Base-by-base conservation (phyloP, 352 stramenopile species). In the Aphanomyces invadans region DNA sequence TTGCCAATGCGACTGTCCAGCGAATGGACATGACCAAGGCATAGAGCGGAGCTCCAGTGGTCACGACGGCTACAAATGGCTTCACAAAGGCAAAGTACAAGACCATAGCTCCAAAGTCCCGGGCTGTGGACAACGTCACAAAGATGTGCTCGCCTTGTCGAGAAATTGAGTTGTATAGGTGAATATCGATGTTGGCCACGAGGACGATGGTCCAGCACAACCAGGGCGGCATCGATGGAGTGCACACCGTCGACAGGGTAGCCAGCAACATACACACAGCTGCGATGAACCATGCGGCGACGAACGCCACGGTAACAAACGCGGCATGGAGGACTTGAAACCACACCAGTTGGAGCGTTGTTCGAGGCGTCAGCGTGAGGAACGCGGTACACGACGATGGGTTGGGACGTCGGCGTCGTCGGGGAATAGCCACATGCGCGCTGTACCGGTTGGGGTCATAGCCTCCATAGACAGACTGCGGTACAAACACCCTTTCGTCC, bases 21-120 rank as follows among this genome's bases (percentile, higher is more conserved):
- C 49, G 19, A 32, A 57, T 19, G 4, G 49, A 57, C 29, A 57
- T 15, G 15, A 57, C 1, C 5, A 57, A 15, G 12, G 36, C 1
- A 1, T 0, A 17, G 19, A 57, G 11, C 10, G 49, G 12, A 26
- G 36, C n/a, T 4, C 12, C 49, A 7, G 19, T 57, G 19, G 49
- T 38, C 19, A n/a, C 49, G 19, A 57, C 25, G 9, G 23, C 49
- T 7, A 57, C 17, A 4, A 57, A 10, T 4, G 49, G 49, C 49
- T 57, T 57, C 21, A 57, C 29, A 28, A n/a, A 57, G 25, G 49
- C 49, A 57, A 57, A 57, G 23, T 57, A 57, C 17, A 57, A 57
- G 4, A 57, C 5, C 12, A 26, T 32, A 9, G 49, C 49, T 26
- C 21, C 12, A 19, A 57, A 32, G 25, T 57, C 49, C 7, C 29